Evolutionary conservation across 116 monocot species (phyloP), one percentile per base, ranked within the genome.

Genomic region (Phalaenopsis hybrid): DNA sequence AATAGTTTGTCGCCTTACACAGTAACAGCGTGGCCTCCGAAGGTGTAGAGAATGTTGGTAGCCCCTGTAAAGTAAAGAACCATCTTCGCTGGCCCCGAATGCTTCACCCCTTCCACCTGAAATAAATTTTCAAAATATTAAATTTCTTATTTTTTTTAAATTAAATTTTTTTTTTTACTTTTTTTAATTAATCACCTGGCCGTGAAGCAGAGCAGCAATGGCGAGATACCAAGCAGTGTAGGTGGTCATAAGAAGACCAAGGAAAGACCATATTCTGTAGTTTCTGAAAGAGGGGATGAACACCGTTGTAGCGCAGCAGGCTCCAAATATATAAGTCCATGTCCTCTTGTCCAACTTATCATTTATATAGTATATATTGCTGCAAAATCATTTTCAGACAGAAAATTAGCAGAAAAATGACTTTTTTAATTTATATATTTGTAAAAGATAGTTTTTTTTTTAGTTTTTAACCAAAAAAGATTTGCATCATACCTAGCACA

Each of bases 31-130:
- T 96, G 96, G 77, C 96, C 96, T 13, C 96, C 96, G 81, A 96
- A 96, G 59, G 96, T 96, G 91, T 96, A 96, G 77, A 96, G 96
- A 92, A 96, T 96, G 94, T 96, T 96, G 83, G 96, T 96, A 75
- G 96, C 92, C 16, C 96, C 96, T 3, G 96, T 96, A 74, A 96
- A 96, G 84, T 96, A 96, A 28, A 94, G 90, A 44, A 97, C 96
- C 81, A 92, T 76, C 88, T 91, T 92, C 45, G 87, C 82, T 44
- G 96, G 94, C 4, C 96, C 96, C 16, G 96, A 92, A 57, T 97
- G 96, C 87, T 92, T 91, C 82, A 97, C 96, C 51, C 91, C 96
- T 79, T 94, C 96, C 78, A 92, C 88, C 94, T 96, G 61, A 61
- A 61, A 61, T 61, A 61, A 61, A 61, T 61, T 52, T 52, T 45